phyloP scores from a whole-genome alignment of 1,284 basidiomycete genomes.

The Trichosporon coremiiforme region DNA sequence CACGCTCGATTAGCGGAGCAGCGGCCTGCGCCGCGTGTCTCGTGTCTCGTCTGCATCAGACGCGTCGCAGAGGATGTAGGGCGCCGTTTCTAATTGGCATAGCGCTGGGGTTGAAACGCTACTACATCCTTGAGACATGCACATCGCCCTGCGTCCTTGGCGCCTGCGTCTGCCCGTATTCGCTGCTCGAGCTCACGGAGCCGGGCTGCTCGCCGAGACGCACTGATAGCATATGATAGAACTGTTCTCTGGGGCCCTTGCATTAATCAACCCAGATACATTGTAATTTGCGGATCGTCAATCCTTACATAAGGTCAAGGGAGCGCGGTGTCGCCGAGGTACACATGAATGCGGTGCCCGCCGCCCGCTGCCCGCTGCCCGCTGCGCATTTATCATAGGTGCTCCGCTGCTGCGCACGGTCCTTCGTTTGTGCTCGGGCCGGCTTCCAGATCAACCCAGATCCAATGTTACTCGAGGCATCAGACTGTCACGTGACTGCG shows the following conservation, averaged over 20 bases:
- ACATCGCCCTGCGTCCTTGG: conserved; percentile 1
- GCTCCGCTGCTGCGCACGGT: neutral
- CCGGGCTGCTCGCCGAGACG: too few relatives aligned
- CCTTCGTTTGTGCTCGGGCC: neutral
- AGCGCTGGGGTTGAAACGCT: neutral
- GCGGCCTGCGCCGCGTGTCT: neutral
- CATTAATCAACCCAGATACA: too few relatives aligned
- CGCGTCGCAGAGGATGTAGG: neutral
- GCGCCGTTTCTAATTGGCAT: neutral
- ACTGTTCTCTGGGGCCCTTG: too few relatives aligned
- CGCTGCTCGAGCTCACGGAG: too few relatives aligned
- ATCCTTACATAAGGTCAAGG: too few relatives aligned
- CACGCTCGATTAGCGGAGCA: neutral
- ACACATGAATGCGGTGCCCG: too few relatives aligned
- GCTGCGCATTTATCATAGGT: neutral
- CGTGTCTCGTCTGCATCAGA: neutral
- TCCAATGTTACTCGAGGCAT: too few relatives aligned
- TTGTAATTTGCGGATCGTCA: too few relatives aligned
- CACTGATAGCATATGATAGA: too few relatives aligned
- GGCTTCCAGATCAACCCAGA: too few relatives aligned
- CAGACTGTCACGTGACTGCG: neutral
- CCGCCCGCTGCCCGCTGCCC: too few relatives aligned
- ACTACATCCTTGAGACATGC: neutral
- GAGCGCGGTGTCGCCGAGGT: too few relatives aligned
- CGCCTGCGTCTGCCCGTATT: neutral